Evolutionary conservation across 2,329 filamentous ascomycete species (phyloP).

Genomic region (Mollisia scopiformis): DNA sequence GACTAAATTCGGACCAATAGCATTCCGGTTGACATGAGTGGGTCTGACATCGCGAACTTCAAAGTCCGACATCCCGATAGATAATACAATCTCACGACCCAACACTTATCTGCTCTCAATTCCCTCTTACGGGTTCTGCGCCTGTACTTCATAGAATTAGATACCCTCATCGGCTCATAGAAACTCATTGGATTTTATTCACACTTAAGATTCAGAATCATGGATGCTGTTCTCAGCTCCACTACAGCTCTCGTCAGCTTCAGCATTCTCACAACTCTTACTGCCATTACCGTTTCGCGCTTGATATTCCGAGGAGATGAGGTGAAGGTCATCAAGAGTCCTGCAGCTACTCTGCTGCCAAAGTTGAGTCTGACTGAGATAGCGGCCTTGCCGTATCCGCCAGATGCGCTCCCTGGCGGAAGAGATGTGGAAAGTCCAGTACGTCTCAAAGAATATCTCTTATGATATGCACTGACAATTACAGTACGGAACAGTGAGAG

Average conservation of each 20-base stretch:
- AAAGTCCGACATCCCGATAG: neutral
- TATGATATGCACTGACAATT: neutral
- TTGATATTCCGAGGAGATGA: neutral
- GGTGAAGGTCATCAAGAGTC: constrained; percentile 23
- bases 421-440: constrained; percentile 67
- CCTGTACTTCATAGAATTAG: neutral
- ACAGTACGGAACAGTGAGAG: constrained; percentile 67
- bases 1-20: neutral
- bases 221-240: neutral
- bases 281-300: neutral
- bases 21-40: neutral
- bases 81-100: neutral
- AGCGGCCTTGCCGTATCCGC: constrained; percentile 62
- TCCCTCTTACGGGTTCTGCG: neutral
- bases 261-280: neutral
- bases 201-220: neutral
- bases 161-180: neutral
- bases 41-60: neutral
- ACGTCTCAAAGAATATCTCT: neutral
- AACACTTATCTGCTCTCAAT: neutral
- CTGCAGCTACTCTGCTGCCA: constrained; percentile 24
- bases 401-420: constrained; percentile 68
- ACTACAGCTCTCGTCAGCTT: neutral
- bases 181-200: neutral
- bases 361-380: constrained; percentile 36